Conservation (phyloP, 495 filamentous ascomycete species). For the Penicillium pulvis region DNA sequence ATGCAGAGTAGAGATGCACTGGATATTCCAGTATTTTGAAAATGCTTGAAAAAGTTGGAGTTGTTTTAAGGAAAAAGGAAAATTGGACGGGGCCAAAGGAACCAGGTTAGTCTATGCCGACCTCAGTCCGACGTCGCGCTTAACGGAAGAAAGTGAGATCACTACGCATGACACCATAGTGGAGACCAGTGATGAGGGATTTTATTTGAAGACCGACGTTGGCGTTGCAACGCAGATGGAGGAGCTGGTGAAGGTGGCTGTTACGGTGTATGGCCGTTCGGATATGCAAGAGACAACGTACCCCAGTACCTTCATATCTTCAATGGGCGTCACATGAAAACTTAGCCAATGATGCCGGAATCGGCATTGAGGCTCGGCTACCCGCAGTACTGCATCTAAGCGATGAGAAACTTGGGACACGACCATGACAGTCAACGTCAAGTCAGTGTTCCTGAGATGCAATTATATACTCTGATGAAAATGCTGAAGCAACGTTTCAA, state of each 20-base stretch:
- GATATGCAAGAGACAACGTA: constrained; percentile 43
- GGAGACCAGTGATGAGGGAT: constrained; percentile 38
- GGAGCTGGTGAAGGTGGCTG: constrained; percentile 36
- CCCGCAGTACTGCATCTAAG: constrained; percentile 41
- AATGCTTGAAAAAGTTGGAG: too few species aligned
- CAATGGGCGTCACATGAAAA: constrained; percentile 17
- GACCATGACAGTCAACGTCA: too few species aligned
- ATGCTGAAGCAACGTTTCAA: too few species aligned
- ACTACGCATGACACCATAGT: constrained; percentile 46
- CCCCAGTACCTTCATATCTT: too few species aligned
- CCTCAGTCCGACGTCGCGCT: constrained; percentile 35
- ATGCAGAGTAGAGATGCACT: too few species aligned
- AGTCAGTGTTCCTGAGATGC: too few species aligned
- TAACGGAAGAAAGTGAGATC: constrained; percentile 30
- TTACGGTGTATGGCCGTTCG: constrained; percentile 44
- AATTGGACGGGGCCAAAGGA: constrained; percentile 32
- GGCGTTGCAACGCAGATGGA: constrained; percentile 39
- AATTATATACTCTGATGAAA: too few species aligned
- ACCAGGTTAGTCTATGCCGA: constrained; percentile 52
- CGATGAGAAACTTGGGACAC: too few species aligned
- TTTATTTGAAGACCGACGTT: constrained; percentile 52
- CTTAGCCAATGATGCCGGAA: constrained; percentile 58
- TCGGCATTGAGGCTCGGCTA: constrained; percentile 26
- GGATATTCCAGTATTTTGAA: too few species aligned
- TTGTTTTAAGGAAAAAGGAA: too few species aligned